Percentiles rank a stretch among this genome's conserved stretches.
Evolutionary conservation across 768 basidiomycete species (phyloP).

Genomic region (Paxillus involutus): DNA sequence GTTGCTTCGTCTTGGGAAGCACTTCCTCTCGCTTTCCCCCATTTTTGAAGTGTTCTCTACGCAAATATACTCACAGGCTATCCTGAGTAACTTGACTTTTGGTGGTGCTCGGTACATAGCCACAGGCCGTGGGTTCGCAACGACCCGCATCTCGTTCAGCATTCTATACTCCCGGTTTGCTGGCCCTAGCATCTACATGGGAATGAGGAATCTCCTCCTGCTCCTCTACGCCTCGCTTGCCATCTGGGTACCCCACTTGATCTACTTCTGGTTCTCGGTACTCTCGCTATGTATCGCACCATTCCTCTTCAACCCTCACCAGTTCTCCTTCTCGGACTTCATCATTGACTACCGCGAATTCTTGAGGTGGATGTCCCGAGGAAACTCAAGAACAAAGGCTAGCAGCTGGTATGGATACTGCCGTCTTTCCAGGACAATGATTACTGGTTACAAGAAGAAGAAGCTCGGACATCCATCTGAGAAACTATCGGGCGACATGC

Average conservation of each 20-base stretch:
- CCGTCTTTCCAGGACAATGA: conserved; percentile 93
- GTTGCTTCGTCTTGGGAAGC: conserved; percentile 89
- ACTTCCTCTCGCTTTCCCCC: conserved; percentile 95
- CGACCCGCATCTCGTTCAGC: conserved; percentile 92
- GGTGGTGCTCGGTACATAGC: conserved; percentile 99
- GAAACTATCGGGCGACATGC: conserved; percentile 92
- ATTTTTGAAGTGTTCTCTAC: conserved; percentile 99
- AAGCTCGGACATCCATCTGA: conserved; percentile 97
- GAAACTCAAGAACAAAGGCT: conserved; percentile 93
- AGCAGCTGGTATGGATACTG: conserved; percentile 99
- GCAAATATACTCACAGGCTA: conserved; percentile 96
- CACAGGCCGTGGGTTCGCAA: conserved; percentile 98
- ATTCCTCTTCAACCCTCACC: conserved; percentile 99
- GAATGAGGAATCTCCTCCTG: conserved; percentile 89
- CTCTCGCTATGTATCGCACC: conserved; percentile 94
- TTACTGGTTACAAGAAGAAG: conserved; percentile 99
- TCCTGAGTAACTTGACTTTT: conserved; percentile 94
- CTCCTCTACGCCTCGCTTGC: conserved; percentile 90
- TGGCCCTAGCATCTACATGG: conserved; percentile 99
- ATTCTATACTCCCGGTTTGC: conserved; percentile 99
- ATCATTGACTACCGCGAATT: conserved; percentile 99
- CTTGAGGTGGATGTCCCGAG: conserved; percentile 98
- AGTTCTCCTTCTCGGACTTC: conserved; percentile 96
- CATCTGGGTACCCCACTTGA: conserved; percentile 91
- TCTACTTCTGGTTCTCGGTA: conserved; percentile 99